Evolutionary conservation across 2,329 filamentous ascomycete genomes (phyloP), one percentile per base, ranked within the genome.

Genomic region (Hymenoscyphus linearis): DNA sequence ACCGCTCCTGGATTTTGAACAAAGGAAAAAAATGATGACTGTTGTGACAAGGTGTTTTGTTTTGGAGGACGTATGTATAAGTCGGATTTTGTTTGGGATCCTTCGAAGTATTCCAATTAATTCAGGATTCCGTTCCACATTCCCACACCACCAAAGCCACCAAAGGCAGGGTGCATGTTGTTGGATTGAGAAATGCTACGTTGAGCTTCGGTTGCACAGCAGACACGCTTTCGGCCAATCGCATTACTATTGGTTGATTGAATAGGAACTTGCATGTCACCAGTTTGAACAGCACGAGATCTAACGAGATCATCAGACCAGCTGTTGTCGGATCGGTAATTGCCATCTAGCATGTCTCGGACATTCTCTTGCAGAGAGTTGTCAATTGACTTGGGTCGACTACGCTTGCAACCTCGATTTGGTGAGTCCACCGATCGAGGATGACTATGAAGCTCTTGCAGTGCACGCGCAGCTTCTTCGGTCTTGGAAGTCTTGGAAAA

Each of bases 121-220:
- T 76, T 84, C 65, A 88, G 76, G 65, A 89, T 84, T 60, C 81
- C 83, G 62, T 82, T 78, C 86, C 86, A 89, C 84, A 88, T 87
- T 58, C 85, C 85, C 44, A 83, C 82, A 37, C 82, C 84, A 52
- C 79, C 78, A 35, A 80, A 74, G 54, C 75, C 81, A 62, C 78
- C 80, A 61, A 81, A 76, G 50, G 77, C 78, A 53, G 80, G 76
- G 67, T 84, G 81, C 52, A 80, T 72, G 25, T 76, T 72, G 52
- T 78, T 74, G 9, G 47, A 18, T 63, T 79, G 76, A 64, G 76
- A 75, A 69, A 80, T 80, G 47, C 76, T 74, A 62, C 75, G 77
- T 22, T 78, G 76, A 59, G 80, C 83, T 72, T 88, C 85, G 14
- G 82, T 77, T 52, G 85, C 82, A 74, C 85, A 89, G 76, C 87